These are phyloP conservation scores for Amanita phalloides DNA, from an alignment of 768 basidiomycete species.

Conservation along the genomic window DNA sequence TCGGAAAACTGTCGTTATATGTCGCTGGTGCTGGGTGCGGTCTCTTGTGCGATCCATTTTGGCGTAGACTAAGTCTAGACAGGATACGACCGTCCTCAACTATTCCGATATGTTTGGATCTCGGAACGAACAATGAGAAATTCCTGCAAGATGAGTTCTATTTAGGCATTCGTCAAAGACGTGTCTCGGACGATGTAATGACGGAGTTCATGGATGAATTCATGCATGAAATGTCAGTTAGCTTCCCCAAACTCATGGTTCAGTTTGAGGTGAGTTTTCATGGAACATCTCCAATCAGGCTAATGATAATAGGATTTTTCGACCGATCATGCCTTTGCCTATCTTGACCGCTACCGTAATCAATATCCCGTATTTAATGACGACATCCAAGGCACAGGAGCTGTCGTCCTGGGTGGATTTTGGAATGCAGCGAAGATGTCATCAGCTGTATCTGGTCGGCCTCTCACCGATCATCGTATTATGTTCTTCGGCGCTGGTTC, in stretches of 20 bases:
- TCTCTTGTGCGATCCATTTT: not conserved
- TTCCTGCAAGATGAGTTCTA: constrained; percentile 84
- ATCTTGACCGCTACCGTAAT: constrained; percentile 66
- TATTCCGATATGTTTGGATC: constrained; percentile 77
- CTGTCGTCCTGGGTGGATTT: constrained; percentile 86
- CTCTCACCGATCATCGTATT: constrained; percentile 68
- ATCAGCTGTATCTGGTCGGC: constrained; percentile 54
- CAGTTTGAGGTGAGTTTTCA: constrained; percentile 60
- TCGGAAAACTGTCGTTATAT: constrained; percentile 90
- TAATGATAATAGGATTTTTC: constrained; percentile 61
- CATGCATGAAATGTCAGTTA: constrained; percentile 67
- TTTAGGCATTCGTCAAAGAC: constrained; percentile 69
- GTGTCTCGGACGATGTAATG: constrained; percentile 54
- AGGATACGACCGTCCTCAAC: constrained; percentile 72
- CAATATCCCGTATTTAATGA: constrained; percentile 82
- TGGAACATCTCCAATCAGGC: not conserved
- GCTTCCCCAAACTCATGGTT: constrained; percentile 74
- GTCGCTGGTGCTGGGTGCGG: constrained; percentile 80
- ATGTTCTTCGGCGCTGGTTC: constrained; percentile 91
- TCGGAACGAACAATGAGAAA: constrained; percentile 79
- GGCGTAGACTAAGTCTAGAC: not conserved
- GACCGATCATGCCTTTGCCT: constrained; percentile 84
- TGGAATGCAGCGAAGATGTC: constrained; percentile 78
- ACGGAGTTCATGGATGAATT: constrained; percentile 88
- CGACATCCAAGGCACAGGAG: constrained; percentile 86